Conservation (phyloP, 768 basidiomycete genomes). For the Lactifluus piperatus region DNA sequence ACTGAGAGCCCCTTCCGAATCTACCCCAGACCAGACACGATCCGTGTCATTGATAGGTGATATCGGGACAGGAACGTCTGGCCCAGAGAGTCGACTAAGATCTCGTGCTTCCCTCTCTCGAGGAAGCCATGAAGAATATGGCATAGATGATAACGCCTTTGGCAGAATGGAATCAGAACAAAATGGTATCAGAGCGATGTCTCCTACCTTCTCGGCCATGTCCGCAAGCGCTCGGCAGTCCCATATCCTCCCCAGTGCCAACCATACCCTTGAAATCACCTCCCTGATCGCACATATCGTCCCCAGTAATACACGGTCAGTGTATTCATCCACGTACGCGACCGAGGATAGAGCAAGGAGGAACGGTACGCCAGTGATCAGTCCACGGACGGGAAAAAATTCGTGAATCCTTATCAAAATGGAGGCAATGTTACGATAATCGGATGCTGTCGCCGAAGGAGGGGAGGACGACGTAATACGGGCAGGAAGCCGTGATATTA, state of each 20-base stretch:
- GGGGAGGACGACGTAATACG: slow-evolving; percentile 33
- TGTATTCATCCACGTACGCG: slow-evolving; percentile 34
- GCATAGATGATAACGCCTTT: slow-evolving; percentile 13
- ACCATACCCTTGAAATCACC: slow-evolving; percentile 57
- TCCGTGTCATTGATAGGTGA: not conserved
- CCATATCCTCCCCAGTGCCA: slow-evolving; percentile 64
- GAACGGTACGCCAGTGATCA: slow-evolving; percentile 81
- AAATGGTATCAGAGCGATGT: not conserved
- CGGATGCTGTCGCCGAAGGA: slow-evolving; percentile 53
- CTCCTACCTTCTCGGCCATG: slow-evolving; percentile 47
- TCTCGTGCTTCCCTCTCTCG: not conserved
- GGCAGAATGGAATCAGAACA: not conserved
- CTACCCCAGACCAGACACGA: slow-evolving; percentile 10
- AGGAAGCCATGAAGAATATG: slow-evolving; percentile 9
- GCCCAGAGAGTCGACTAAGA: slow-evolving; percentile 2
- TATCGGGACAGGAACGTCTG: slow-evolving; percentile 9
- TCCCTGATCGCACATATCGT: slow-evolving; percentile 52
- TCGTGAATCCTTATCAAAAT: slow-evolving; percentile 61
- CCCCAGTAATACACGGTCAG: slow-evolving; percentile 32
- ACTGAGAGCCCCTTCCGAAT: slow-evolving; percentile 3
- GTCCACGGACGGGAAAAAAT: slow-evolving; percentile 62
- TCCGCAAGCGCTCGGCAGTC: slow-evolving; percentile 44
- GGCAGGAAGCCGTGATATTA: slow-evolving; percentile 42
- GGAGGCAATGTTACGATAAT: slow-evolving; percentile 63
- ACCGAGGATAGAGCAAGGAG: slow-evolving; percentile 61